phyloP scores from a whole-genome alignment of 192 early-diverging fungal species.

The Mortierella hygrophila region DNA sequence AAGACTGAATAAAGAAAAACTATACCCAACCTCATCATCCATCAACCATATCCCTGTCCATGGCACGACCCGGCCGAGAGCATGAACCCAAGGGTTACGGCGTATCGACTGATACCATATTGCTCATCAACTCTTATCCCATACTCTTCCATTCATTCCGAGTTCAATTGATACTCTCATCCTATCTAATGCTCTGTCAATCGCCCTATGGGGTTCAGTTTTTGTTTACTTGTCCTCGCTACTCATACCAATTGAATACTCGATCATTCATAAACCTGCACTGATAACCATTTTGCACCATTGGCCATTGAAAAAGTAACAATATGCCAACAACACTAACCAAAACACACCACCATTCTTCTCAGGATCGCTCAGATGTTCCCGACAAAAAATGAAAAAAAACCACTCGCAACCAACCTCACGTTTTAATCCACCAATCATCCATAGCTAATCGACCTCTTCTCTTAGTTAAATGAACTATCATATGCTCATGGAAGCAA shows the following conservation, averaged over 20 bases:
- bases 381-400: slow-evolving; percentile 2
- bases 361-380: neutral
- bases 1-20: neutral
- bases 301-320: neutral
- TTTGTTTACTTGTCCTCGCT: neutral
- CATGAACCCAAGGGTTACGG: neutral
- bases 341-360: neutral
- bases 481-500: slow-evolving; percentile 16
- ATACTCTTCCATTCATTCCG: too few relatives aligned
- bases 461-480: slow-evolving; percentile 1
- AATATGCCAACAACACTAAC: neutral
- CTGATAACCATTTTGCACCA: neutral
- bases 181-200: neutral
- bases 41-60: neutral
- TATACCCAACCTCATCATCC: neutral
- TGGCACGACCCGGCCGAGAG: neutral
- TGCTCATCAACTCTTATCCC: too few relatives aligned
- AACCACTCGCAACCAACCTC: neutral
- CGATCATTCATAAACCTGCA: neutral
- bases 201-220: neutral
- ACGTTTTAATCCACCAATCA: neutral
- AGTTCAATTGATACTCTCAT: neutral
- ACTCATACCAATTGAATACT: neutral
- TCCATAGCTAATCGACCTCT: neutral
- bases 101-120: neutral